These are phyloP conservation scores for Phytophthora colocasiae DNA, from an alignment of 352 stramenopile species.

Conservation along the genomic window DNA sequence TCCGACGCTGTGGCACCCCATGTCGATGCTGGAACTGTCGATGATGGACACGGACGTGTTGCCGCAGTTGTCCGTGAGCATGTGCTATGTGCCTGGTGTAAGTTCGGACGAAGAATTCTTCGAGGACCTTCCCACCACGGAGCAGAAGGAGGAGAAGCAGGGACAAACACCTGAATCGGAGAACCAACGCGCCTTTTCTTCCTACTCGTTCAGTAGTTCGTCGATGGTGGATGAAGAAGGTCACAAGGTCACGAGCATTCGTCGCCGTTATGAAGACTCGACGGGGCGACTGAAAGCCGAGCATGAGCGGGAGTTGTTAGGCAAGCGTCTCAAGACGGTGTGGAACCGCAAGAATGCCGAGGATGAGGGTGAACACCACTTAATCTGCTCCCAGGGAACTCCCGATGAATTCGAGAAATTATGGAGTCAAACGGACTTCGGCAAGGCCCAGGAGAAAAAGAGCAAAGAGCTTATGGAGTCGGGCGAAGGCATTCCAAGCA, in stretches of 20 bases:
- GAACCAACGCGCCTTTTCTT: slow-evolving; percentile 63
- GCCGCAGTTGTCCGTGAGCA: slow-evolving; percentile 48
- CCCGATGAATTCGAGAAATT: slow-evolving; percentile 77
- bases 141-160: slow-evolving; percentile 44
- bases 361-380: slow-evolving; percentile 71
- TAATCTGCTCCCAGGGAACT: slow-evolving; percentile 60
- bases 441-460: slow-evolving; percentile 71
- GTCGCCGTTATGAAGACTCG: slow-evolving; percentile 87
- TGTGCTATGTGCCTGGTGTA: slow-evolving; percentile 45
- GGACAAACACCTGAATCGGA: slow-evolving; percentile 37
- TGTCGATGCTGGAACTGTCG: slow-evolving; percentile 83
- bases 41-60: slow-evolving; percentile 77
- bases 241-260: slow-evolving; percentile 65
- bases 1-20: slow-evolving; percentile 79
- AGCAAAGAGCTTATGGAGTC: slow-evolving; percentile 59
- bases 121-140: slow-evolving; percentile 61
- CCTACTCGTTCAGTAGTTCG: slow-evolving; percentile 83
- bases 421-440: slow-evolving; percentile 79
- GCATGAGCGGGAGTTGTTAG: slow-evolving; percentile 78
- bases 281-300: slow-evolving; percentile 80
- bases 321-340: slow-evolving; percentile 71
- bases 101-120: slow-evolving; percentile 85
- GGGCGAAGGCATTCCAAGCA: slow-evolving; percentile 21
- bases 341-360: slow-evolving; percentile 75
- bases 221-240: slow-evolving; percentile 77